Percentiles rank a stretch among this genome's conserved stretches.
phyloP scores from a whole-genome alignment of 2,329 filamentous ascomycete genomes.

The Neurospora sp. region DNA sequence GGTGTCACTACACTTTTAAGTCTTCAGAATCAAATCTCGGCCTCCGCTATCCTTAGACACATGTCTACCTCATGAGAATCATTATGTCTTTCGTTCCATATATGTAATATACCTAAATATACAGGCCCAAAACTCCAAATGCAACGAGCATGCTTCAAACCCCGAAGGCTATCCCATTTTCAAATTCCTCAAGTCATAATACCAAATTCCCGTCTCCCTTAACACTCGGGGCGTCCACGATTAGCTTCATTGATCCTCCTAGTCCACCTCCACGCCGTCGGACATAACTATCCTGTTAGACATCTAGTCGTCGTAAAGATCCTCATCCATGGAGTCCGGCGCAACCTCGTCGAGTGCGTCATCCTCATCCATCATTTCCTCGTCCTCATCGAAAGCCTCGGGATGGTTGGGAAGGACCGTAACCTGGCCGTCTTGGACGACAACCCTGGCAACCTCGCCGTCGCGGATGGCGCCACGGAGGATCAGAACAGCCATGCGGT shows the following conservation, averaged over 20 bases:
- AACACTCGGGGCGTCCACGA: not conserved
- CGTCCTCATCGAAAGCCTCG: slow-evolving; percentile 48
- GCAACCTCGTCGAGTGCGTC: slow-evolving; percentile 61
- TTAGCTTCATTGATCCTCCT: not conserved
- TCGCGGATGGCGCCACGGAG: slow-evolving; percentile 76
- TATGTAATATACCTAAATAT: not conserved
- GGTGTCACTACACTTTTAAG: not conserved
- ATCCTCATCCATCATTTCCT: slow-evolving; percentile 59
- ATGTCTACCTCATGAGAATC: not conserved
- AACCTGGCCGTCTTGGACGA: slow-evolving; percentile 70
- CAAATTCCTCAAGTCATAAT: not conserved
- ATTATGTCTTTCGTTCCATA: not conserved
- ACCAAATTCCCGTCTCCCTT: not conserved
- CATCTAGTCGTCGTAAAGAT: slow-evolving; percentile 32
- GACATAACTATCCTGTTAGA: not conserved
- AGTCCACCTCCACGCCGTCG: not conserved
- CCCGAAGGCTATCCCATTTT: not conserved
- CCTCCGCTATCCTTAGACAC: not conserved
- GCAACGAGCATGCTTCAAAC: not conserved
- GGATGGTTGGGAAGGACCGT: slow-evolving; percentile 73
- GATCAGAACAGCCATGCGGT: slow-evolving; percentile 84
- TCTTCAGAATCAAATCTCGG: not conserved
- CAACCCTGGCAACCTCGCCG: slow-evolving; percentile 72
- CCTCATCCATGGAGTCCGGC: slow-evolving; percentile 51
- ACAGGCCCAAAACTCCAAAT: not conserved